Base-by-base conservation (phyloP, 2,329 filamentous ascomycete species). In the Aspergillus sp. region DNA sequence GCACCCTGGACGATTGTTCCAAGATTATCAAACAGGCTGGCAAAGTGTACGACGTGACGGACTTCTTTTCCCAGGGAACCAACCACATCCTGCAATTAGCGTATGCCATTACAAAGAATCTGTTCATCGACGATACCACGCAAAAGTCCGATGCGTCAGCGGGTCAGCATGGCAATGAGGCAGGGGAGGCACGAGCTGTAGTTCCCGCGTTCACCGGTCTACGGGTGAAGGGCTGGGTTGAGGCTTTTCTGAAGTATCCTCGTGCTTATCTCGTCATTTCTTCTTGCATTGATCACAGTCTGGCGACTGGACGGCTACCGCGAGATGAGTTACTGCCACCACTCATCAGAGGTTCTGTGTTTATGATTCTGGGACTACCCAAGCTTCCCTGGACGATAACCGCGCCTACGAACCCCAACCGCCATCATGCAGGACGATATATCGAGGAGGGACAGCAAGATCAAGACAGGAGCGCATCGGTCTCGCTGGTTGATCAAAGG, bases 201-300 rank as follows among this genome's bases (percentile, higher is more conserved):
- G 23, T 43, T 4, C 19, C 42, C 29, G 10, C 17, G 10, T 17
- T 16, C 45, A 5, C n/a, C 34, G 1, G 21, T 29, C 9, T 31
- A 13, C 55, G 54, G 2, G 58, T 56, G 13, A 60, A 51, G 7
- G 58, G 50, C 11, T 66, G 63, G 64, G 48, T 60, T n/a, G 62
- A 64, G 7, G 64, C 64, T 1, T 66, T 64, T 31, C 31, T 64
- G 5, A 50, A 45, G 14, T 64, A 53, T 23, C 62, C 62, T 1
- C 58, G 59, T 13, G 64, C 63, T 1, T 67, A 65, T 38, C 56
- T 66, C 2, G 55, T 64, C 6, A 64, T 65, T 19, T 67, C 63
- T 3, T 64, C 55, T 2, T 58, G 54, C 1, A 57, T 66, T 13
- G 63, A 67, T 20, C 62, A 65, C 21, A 61, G 57, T 14, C 51